These are phyloP conservation scores for Boechera stricta DNA, from an alignment of 345 rosid species.

Conservation along the genomic window DNA sequence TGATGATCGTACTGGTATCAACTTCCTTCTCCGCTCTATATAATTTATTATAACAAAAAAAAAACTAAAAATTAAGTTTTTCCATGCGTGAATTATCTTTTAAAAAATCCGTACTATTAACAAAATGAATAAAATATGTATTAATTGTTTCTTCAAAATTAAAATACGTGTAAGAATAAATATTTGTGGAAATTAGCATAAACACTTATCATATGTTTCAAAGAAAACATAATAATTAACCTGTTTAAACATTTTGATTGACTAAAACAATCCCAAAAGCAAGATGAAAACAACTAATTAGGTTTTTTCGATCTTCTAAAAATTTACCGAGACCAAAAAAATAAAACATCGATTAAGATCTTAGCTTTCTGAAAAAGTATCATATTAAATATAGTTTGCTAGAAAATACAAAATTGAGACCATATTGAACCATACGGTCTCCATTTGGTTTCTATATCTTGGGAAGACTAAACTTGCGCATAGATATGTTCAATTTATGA, in stretches of 20 bases:
- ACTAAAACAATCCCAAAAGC: background rate
- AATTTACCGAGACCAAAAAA: too few species aligned
- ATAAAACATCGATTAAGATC: too few species aligned
- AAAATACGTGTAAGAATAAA: too few species aligned
- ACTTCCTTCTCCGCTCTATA: background rate
- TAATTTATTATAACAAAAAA: background rate
- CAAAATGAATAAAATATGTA: too few species aligned
- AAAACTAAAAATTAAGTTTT: background rate
- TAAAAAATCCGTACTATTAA: background rate
- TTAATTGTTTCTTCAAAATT: too few species aligned
- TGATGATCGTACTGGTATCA: slow-evolving; percentile 21
- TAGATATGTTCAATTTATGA: background rate
- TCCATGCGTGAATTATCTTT: background rate
- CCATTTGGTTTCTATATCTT: too few species aligned
- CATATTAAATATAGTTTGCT: too few species aligned
- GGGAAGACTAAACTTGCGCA: background rate
- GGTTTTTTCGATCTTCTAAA: too few species aligned
- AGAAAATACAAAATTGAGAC: too few species aligned
- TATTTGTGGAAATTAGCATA: background rate
- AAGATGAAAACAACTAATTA: background rate
- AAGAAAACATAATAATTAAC: background rate
- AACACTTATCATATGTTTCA: background rate
- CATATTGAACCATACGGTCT: too few species aligned
- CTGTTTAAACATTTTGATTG: background rate
- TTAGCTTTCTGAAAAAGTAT: too few species aligned